Evolutionary conservation across 106 monocot genomes (phyloP).

Genomic region (Platanthera zijinensis): DNA sequence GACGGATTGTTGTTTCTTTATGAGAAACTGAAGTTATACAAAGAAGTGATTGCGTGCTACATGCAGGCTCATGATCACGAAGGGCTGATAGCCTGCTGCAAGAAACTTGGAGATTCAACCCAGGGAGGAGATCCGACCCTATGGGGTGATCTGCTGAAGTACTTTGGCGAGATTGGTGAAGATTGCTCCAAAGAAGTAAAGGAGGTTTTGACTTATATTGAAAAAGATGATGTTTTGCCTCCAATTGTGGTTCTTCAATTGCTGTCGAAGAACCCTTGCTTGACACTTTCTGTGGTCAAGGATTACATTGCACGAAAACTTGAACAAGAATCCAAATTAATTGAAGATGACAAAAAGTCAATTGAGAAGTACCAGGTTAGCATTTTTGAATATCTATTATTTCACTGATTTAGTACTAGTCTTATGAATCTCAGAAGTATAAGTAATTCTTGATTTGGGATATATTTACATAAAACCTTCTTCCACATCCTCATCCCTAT

Average conservation of each 20-base stretch:
- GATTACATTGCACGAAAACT: constrained; percentile 97
- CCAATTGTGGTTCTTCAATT: constrained; percentile 88
- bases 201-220: constrained; percentile 85
- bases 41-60: constrained; percentile 90
- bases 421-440: neutral
- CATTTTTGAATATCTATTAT: constrained; percentile 5
- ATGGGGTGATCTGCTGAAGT: constrained; percentile 83
- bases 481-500: neutral
- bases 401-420: neutral
- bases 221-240: constrained; percentile 85
- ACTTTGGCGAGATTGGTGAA: constrained; percentile 89
- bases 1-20: constrained; percentile 81
- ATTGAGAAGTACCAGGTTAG: constrained; percentile 93
- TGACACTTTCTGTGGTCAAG: constrained; percentile 93
- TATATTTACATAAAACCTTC: neutral
- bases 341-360: constrained; percentile 77
- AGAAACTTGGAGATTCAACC: constrained; percentile 70
- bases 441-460: neutral
- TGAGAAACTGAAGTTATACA: constrained; percentile 94
- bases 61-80: constrained; percentile 88
- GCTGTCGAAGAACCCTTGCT: constrained; percentile 67
- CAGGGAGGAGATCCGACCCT: constrained; percentile 88
- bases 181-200: constrained; percentile 97
- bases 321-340: constrained; percentile 88
- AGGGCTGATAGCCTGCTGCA: constrained; percentile 90